Evolutionary conservation across 306 rosid genomes (phyloP).

Genomic region (Senna tora): DNA sequence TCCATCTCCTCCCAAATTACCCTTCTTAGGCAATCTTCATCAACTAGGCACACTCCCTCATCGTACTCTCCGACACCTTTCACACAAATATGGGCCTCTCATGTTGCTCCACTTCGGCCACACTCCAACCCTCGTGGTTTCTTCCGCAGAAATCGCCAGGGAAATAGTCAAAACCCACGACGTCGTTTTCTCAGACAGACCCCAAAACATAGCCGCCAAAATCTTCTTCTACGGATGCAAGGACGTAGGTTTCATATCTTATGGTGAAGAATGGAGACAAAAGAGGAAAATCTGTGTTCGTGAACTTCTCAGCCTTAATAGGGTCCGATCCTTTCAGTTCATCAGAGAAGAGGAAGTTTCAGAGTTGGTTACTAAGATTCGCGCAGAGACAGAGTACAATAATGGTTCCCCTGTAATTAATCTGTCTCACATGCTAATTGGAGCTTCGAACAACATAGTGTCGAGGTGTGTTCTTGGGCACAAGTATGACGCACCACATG

Average conservation of each 20-base stretch:
- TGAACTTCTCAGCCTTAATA: slow-evolving; percentile 47
- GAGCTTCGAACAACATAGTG: slow-evolving; percentile 28
- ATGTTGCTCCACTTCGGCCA: slow-evolving; percentile 43
- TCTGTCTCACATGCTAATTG: slow-evolving; percentile 34
- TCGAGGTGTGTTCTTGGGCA: slow-evolving; percentile 43
- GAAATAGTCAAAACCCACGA: slow-evolving; percentile 11
- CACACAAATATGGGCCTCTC: slow-evolving; percentile 44
- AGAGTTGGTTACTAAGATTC: neutral
- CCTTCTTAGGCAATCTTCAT: slow-evolving; percentile 51
- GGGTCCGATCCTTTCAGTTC: slow-evolving; percentile 34
- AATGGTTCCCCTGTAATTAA: neutral
- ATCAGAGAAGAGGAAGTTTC: slow-evolving; percentile 36
- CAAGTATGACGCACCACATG: slow-evolving; percentile 6
- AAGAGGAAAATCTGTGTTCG: slow-evolving; percentile 38
- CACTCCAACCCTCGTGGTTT: slow-evolving; percentile 40
- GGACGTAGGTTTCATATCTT: slow-evolving; percentile 36
- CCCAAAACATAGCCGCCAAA: slow-evolving; percentile 17
- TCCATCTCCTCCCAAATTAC: slow-evolving; percentile 50
- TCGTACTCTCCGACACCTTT: slow-evolving; percentile 35
- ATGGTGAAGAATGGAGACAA: slow-evolving; percentile 50
- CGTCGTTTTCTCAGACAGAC: slow-evolving; percentile 14
- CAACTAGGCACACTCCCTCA: slow-evolving; percentile 48
- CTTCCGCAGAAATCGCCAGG: slow-evolving; percentile 8
- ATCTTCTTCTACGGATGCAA: slow-evolving; percentile 33
- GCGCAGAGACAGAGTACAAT: neutral